Conservation (phyloP, 805 yeast species). For the Hagleromyces aurorensis region DNA sequence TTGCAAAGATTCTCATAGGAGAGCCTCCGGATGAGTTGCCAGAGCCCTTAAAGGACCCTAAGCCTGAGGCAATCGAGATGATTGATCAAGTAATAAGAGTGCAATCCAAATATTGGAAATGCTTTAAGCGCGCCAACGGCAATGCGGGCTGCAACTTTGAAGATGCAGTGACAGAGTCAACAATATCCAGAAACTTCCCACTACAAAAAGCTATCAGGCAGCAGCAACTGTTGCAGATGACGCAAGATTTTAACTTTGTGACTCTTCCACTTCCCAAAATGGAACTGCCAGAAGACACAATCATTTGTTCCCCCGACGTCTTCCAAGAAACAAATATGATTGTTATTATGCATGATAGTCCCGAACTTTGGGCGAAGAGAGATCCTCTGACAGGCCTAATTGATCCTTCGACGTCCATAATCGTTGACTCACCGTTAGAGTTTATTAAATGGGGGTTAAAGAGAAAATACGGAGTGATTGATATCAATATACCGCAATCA, state of each 20-base stretch:
- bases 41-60: constrained; percentile 46
- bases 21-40: constrained; percentile 86
- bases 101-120: constrained; percentile 85
- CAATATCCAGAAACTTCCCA: constrained; percentile 36
- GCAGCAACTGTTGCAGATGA: constrained; percentile 54
- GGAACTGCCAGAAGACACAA: constrained; percentile 26
- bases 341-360: constrained; percentile 79
- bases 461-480: constrained; percentile 69
- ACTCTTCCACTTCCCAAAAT: constrained; percentile 54
- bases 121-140: constrained; percentile 60
- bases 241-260: constrained; percentile 49
- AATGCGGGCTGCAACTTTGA: constrained; percentile 34
- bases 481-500: constrained; percentile 66
- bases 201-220: constrained; percentile 70
- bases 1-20: constrained; percentile 83
- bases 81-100: constrained; percentile 71
- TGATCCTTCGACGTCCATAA: constrained; percentile 61
- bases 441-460: constrained; percentile 61
- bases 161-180: constrained; percentile 27
- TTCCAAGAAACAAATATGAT: constrained; percentile 56
- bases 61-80: constrained; percentile 67
- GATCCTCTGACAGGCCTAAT: constrained; percentile 75
- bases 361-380: constrained; percentile 82
- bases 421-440: constrained; percentile 65
- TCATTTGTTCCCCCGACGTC: constrained; percentile 59